These are phyloP conservation scores for Dovyalis caffra DNA, from an alignment of 345 rosid genomes.

Conservation along the genomic window DNA sequence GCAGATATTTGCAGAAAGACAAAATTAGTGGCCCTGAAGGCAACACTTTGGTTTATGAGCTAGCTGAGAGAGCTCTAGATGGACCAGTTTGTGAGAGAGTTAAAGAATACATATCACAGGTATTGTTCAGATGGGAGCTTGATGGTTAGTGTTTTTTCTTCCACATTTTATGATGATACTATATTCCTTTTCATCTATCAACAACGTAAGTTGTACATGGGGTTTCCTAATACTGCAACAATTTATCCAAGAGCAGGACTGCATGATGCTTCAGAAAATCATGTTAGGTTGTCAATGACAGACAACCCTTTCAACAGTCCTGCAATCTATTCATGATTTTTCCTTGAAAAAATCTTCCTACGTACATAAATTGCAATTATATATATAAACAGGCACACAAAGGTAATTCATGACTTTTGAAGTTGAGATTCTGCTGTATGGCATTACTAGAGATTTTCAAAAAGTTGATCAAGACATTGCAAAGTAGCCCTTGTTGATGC, in stretches of 20 bases:
- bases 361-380: background rate
- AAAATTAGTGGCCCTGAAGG: slow-evolving; percentile 88
- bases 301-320: background rate
- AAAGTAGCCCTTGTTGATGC: background rate
- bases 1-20: slow-evolving; percentile 85
- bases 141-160: background rate
- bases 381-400: background rate
- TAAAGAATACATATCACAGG: slow-evolving; percentile 79
- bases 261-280: background rate
- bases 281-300: background rate
- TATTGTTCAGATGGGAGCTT: slow-evolving; percentile 15
- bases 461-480: background rate
- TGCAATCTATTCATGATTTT: background rate
- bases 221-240: background rate
- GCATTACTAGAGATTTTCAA: background rate
- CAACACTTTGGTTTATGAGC: slow-evolving; percentile 58
- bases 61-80: slow-evolving; percentile 94
- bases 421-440: background rate
- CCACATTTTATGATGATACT: background rate
- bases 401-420: background rate
- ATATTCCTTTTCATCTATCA: too few relatives aligned
- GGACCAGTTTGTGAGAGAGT: slow-evolving; percentile 52
- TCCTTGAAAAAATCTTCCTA: background rate
- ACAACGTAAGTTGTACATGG: too few relatives aligned
- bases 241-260: background rate